Base-by-base conservation (phyloP, 2,329 filamentous ascomycete species). In the Fusarium armeniacum region DNA sequence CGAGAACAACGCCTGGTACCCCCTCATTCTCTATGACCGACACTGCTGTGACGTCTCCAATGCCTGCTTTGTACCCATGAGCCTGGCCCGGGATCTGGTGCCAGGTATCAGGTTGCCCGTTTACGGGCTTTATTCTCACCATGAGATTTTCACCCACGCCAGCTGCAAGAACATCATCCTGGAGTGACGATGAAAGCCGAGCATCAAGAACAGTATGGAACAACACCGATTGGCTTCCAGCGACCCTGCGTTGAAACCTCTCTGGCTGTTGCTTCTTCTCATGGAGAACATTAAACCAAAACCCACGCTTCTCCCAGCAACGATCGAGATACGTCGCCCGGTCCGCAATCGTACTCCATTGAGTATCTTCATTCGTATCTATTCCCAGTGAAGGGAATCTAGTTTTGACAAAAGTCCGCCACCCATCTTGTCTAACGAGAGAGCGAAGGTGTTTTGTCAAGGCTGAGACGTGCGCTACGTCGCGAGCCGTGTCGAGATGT, bases 81-180 rank as follows among this genome's bases (percentile, higher is more conserved):
- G 76, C 66, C 15, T 76, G 72, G 2, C 86, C 86, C 40, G 76
- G 70, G 2, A 82, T 63, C 12, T 75, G 74, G 9, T 77, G 72
- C 84, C 84, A 86, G 2, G 63, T 45, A 59, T 75, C 75, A 22
- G 24, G 50, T 28, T 44, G 67, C 5, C 64, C 75, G 8, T 70
- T 67, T 13, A 71, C 76, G 16, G 77, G 73, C 22, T 81, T 81
- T 28, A 79, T 76, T 24, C 84, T 77, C 4, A 82, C 80, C 7
- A 86, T 76, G 30, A 88, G 72, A 28, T 87, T 81, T 74, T 87
- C 84, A 0, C 86, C 86, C 0, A 81, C 83, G 1, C 85, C 85
- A 77, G 82, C 86, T 3, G 83, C 81, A 0, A 87, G 76, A 15
- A 85, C 65, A 73, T 88, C 86, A 28, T 82, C 75, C 7, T 76